Evolutionary conservation across 495 filamentous ascomycete species (phyloP), one percentile per base, ranked within the genome.

Genomic region (Penicillium coffeae): DNA sequence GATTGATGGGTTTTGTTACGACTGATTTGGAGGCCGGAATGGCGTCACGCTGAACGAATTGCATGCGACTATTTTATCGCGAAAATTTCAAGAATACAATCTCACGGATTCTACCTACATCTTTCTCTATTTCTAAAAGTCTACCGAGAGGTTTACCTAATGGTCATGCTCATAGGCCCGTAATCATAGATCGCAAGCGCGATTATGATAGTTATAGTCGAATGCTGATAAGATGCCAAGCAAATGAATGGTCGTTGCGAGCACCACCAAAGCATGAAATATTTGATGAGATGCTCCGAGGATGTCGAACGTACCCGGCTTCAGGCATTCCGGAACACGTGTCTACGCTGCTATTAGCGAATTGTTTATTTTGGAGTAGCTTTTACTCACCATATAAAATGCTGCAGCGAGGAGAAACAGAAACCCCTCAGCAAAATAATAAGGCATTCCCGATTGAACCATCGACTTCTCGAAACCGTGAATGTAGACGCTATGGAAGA

Each of bases 211-310:
- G 16, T 45, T 51, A 25, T 39, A 39, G 30, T 51, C 41, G 34
- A 45, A 51, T 15, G 41, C 41, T n/a, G 21, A 45, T 12, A 40
- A 15, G 2, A 50, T 13, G 1, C 48, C 48, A 0, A 38, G 13
- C 18, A 39, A 13, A 8, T 45, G 48, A 2, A 40, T 16, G 3
- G 16, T 3, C 1, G 48, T 51, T 6, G 48, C 41, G 32, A 51
- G 16, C 4, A 40, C 48, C 2, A 51, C 48, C n/a, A 51, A 21
- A 37, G 38, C 8, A 51, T 45, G 41, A n/a, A 51, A 51, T 2
- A 51, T 34, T 18, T 51, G 41, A 35, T 51, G 48, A 32, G 48
- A 45, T 2, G 41, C 38, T 8, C 48, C 41, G n/a, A 51, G 6
- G 4, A 51, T 34, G 21, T 51, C 48, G 22, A 45, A 45, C 8